These are phyloP conservation scores for Castanea crenata DNA, from an alignment of 306 rosid species.

Conservation along the genomic window DNA sequence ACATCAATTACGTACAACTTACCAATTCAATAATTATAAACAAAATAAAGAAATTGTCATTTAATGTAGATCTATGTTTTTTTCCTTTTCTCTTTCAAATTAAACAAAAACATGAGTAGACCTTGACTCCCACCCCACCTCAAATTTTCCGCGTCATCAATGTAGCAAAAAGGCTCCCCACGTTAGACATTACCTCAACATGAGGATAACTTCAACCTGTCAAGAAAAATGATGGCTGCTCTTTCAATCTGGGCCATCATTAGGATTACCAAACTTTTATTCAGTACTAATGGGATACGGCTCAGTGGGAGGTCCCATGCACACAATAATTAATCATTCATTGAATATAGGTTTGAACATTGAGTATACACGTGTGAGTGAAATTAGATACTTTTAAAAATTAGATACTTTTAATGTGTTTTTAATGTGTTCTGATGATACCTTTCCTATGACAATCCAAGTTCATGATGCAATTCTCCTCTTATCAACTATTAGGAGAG, in stretches of 20 bases:
- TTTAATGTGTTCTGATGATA: too few relatives aligned
- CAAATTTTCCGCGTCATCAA: slow-evolving; percentile 12
- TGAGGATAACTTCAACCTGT: slow-evolving; percentile 6
- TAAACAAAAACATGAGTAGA: not conserved
- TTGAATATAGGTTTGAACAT: not conserved
- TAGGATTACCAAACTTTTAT: slow-evolving; percentile 15
- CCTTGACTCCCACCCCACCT: not conserved
- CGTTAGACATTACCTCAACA: not conserved
- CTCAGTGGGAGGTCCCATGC: not conserved
- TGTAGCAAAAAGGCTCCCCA: slow-evolving; percentile 14
- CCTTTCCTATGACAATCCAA: too few relatives aligned
- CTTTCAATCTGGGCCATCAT: slow-evolving; percentile 31
- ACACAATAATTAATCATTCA: not conserved
- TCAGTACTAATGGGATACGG: not conserved
- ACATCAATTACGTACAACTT: too few relatives aligned
- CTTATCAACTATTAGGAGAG: too few relatives aligned
- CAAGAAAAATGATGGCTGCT: not conserved
- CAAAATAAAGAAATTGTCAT: too few relatives aligned
- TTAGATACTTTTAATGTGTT: too few relatives aligned
- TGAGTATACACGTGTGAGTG: too few relatives aligned
- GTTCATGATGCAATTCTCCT: too few relatives aligned
- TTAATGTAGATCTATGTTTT: too few relatives aligned
- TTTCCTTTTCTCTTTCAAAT: too few relatives aligned
- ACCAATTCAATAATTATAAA: too few relatives aligned
- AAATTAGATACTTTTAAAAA: too few relatives aligned